Evolutionary conservation across 306 rosid species (phyloP).

Genomic region (Nissolia schottii): DNA sequence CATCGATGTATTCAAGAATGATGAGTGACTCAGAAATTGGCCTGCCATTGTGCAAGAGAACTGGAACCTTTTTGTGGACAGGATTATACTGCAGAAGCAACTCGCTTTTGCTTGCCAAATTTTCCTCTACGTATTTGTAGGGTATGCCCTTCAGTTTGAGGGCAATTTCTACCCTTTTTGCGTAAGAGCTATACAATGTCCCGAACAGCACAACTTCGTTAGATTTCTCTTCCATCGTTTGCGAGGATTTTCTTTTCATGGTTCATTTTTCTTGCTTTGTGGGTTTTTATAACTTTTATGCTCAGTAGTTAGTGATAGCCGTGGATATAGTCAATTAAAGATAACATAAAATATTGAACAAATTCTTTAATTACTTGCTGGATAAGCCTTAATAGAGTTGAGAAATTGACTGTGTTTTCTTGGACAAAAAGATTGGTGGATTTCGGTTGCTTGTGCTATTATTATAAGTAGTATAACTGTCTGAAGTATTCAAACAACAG

Average conservation of each 20-base stretch:
- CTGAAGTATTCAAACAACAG: too few relatives aligned
- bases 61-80: constrained; percentile 35
- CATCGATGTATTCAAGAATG: constrained; percentile 45
- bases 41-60: constrained; percentile 35
- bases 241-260: neutral
- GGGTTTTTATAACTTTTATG: neutral
- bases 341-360: neutral
- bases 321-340: neutral
- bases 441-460: neutral
- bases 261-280: neutral
- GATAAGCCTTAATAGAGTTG: neutral
- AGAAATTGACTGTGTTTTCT: neutral
- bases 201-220: constrained; percentile 38
- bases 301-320: neutral
- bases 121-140: constrained; percentile 35
- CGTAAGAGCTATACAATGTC: constrained; percentile 13
- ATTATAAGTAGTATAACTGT: too few relatives aligned
- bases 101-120: constrained; percentile 35
- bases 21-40: constrained; percentile 34
- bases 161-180: constrained; percentile 34
- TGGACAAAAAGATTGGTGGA: neutral
- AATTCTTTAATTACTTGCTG: neutral
- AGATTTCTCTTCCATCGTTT: constrained; percentile 20
- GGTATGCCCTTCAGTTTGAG: constrained; percentile 40
- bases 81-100: constrained; percentile 37